These are phyloP conservation scores for Kwoniella dendrophila DNA, from an alignment of 768 basidiomycete species.

Conservation along the genomic window DNA sequence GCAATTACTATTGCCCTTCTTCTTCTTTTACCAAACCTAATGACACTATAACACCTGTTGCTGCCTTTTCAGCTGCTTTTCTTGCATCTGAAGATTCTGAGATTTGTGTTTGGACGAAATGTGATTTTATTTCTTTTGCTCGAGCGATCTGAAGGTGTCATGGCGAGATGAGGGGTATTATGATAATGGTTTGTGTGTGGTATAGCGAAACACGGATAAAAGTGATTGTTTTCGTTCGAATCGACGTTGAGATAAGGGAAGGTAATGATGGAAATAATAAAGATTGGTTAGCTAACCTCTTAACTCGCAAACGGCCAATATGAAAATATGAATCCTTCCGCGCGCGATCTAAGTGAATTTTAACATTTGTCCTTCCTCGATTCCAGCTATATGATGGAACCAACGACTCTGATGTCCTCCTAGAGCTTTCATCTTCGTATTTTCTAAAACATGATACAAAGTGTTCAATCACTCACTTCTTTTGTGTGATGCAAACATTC, in stretches of 20 bases:
- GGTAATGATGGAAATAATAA: no score
- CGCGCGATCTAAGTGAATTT: no score
- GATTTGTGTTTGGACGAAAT: constrained; percentile 68
- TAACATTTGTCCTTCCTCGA: no score
- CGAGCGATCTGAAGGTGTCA: constrained; percentile 61
- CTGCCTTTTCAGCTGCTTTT: constrained; percentile 70
- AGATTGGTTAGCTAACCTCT: no score
- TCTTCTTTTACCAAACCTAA: constrained; percentile 73
- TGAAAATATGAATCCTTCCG: no score
- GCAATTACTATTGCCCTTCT: constrained; percentile 41
- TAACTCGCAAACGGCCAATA: no score
- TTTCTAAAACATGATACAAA: no score
- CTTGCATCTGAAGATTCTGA: constrained; percentile 69
- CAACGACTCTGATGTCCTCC: no score
- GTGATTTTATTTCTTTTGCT: constrained; percentile 70
- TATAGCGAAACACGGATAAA: neutral
- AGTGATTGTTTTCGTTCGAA: no score
- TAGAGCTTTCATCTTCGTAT: no score
- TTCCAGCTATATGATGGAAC: no score
- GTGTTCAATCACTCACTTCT: constrained; percentile 65
- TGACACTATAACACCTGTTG: constrained; percentile 73
- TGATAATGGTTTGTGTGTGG: neutral
- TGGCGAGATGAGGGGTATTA: neutral
- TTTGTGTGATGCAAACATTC: constrained; percentile 88
- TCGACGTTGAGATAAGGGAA: no score